Conservation (phyloP, 179 eudicot genomes). For the Carnegiea gigantea region DNA sequence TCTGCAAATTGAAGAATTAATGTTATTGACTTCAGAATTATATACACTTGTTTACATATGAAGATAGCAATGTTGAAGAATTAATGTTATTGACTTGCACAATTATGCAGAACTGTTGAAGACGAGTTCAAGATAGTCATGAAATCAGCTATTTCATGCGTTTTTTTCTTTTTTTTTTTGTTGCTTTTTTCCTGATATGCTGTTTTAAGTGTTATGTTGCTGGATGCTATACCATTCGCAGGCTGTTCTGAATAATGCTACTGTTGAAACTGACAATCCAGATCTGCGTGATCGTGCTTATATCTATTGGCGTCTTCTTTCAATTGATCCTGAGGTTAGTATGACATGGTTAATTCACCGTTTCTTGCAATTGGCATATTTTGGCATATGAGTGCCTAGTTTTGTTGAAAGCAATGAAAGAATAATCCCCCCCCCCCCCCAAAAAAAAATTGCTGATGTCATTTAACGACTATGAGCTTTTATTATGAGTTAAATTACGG, state of each 20-base stretch:
- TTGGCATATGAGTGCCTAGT: background rate
- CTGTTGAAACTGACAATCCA: conserved; percentile 99
- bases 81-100: background rate
- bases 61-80: background rate
- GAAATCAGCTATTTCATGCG: background rate
- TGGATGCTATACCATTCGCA: conserved; percentile 28
- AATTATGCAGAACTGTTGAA: background rate
- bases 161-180: background rate
- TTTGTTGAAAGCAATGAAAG: background rate
- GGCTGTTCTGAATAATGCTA: conserved; percentile 98
- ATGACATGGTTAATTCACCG: background rate
- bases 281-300: conserved; percentile 98
- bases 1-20: too few species aligned
- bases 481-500: too few species aligned
- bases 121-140: background rate
- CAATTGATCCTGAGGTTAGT: conserved; percentile 97
- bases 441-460: background rate
- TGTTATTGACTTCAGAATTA: too few species aligned
- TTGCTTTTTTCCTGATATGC: background rate
- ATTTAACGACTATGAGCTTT: background rate
- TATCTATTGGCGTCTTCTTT: conserved; percentile 98
- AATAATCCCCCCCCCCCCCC: background rate
- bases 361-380: background rate
- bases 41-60: background rate
- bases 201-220: conserved; percentile 1